Evolutionary conservation across 495 filamentous ascomycete genomes (phyloP).

Genomic region (Xylaria palmicola): DNA sequence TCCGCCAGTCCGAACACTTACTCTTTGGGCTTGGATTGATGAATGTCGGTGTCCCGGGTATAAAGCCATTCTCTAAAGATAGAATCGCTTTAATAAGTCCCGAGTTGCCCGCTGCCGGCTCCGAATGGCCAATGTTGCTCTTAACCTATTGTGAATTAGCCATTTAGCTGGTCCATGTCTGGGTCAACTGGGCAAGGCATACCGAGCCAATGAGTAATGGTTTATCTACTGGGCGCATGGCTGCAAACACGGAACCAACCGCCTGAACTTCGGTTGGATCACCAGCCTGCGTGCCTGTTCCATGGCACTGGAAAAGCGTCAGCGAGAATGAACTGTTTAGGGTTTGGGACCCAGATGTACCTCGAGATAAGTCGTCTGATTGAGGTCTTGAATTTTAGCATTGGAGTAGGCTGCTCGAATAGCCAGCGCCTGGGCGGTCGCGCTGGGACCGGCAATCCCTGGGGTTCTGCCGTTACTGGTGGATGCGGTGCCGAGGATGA

Average conservation of each 20-base stretch:
- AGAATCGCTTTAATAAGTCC: conserved; percentile 49
- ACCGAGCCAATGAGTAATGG: conserved; percentile 34
- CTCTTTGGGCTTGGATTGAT: background rate
- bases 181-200: too few relatives aligned
- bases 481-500: conserved; percentile 39
- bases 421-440: conserved; percentile 40
- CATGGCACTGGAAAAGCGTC: too few relatives aligned
- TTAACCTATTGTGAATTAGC: too few relatives aligned
- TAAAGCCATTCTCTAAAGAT: conserved; percentile 44
- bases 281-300: conserved; percentile 30
- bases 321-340: too few relatives aligned
- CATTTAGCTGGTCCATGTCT: too few relatives aligned
- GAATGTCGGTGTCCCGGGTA: conserved; percentile 13
- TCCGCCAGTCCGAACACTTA: background rate
- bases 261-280: conserved; percentile 58
- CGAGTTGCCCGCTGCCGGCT: conserved; percentile 47
- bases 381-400: conserved; percentile 30
- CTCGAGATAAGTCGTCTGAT: conserved; percentile 12
- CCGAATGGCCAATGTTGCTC: conserved; percentile 51
- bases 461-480: conserved; percentile 53
- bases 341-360: too few relatives aligned
- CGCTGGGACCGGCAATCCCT: conserved; percentile 46
- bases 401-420: conserved; percentile 40
- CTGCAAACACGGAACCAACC: conserved; percentile 60
- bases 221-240: background rate